phyloP scores from a whole-genome alignment of 345 rosid species.

The Ceriops decandra region DNA sequence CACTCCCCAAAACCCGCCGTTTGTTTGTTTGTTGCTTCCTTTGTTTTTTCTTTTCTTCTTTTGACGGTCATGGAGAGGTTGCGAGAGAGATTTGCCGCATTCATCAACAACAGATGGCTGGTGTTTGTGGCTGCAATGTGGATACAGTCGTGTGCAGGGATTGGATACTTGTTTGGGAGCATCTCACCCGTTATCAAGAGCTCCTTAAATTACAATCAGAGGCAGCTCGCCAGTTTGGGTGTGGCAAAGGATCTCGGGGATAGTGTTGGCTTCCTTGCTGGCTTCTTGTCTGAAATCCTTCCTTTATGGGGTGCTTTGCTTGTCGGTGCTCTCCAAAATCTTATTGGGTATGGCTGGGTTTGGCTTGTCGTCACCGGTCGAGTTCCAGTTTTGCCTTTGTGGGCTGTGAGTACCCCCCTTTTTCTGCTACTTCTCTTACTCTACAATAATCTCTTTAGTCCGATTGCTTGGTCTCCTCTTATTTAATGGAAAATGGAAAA shows the following conservation, averaged over 20 bases:
- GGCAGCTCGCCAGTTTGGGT: slow-evolving; percentile 72
- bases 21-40: too few relatives aligned
- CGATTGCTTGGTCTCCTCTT: background rate
- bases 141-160: slow-evolving; percentile 94
- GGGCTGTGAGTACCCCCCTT: slow-evolving; percentile 71
- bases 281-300: slow-evolving; percentile 72
- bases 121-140: slow-evolving; percentile 99
- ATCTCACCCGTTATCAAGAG: slow-evolving; percentile 94
- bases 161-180: slow-evolving; percentile 92
- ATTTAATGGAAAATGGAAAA: background rate
- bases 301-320: slow-evolving; percentile 95
- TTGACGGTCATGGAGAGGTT: slow-evolving; percentile 36
- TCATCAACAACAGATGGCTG: slow-evolving; percentile 82
- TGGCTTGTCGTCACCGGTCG: slow-evolving; percentile 83
- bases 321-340: slow-evolving; percentile 85
- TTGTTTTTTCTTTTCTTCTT: background rate
- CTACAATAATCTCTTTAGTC: background rate
- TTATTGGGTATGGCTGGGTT: slow-evolving; percentile 92
- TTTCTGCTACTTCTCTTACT: background rate
- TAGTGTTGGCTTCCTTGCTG: slow-evolving; percentile 95
- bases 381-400: slow-evolving; percentile 72
- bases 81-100: slow-evolving; percentile 44
- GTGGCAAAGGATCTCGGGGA: slow-evolving; percentile 99
- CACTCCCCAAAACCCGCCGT: too few relatives aligned
- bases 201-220: slow-evolving; percentile 79